A percentile compares a stretch with the other conserved stretches of the same genome.
phyloP scores from a whole-genome alignment of 768 basidiomycete genomes.

The Rhodosporidiobolus sp. region DNA sequence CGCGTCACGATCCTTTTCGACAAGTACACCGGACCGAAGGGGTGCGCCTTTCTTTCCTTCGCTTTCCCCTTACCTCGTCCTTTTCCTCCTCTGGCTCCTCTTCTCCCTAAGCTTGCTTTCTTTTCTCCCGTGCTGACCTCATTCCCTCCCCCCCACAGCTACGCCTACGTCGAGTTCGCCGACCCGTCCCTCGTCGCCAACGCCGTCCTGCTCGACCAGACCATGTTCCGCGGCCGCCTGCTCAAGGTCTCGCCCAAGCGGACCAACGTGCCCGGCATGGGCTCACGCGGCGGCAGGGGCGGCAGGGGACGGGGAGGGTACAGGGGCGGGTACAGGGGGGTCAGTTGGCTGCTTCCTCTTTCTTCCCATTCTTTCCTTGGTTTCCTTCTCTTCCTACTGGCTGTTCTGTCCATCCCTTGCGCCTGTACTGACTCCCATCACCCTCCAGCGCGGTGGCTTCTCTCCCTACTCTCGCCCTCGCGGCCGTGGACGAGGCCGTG shows the following conservation, averaged over 20 bases:
- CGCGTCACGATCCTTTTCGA: conserved; percentile 98
- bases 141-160: conserved; percentile 55
- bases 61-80: conserved; percentile 6
- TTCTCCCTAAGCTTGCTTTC: too few relatives aligned
- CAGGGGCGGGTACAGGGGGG: conserved; percentile 37
- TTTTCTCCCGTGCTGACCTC: background rate
- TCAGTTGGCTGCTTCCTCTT: background rate
- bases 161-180: conserved; percentile 97
- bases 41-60: conserved; percentile 56
- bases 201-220: conserved; percentile 89
- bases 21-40: conserved; percentile 99
- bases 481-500: conserved; percentile 16
- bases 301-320: conserved; percentile 49
- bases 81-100: too few relatives aligned
- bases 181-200: conserved; percentile 86
- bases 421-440: too few relatives aligned
- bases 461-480: conserved; percentile 33
- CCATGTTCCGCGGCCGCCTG: conserved; percentile 86
- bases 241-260: conserved; percentile 94
- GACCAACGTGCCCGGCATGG: conserved; percentile 92
- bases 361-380: background rate
- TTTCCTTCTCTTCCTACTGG: background rate
- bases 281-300: conserved; percentile 64
- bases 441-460: conserved; percentile 9
- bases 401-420: too few relatives aligned